Conservation (phyloP, 192 early-diverging fungal genomes). For the Ambispora gerdemannii region DNA sequence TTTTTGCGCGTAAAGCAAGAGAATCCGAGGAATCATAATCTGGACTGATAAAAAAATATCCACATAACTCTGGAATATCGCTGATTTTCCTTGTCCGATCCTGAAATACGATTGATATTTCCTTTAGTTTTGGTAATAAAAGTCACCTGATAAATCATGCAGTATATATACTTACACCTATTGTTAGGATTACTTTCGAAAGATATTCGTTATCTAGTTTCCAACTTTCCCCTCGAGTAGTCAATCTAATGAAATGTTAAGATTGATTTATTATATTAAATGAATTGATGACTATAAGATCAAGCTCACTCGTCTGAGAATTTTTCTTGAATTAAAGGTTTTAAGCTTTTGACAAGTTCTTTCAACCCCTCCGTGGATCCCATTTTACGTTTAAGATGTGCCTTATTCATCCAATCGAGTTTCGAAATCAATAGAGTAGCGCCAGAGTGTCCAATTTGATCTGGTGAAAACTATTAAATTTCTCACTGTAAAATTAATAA, state of each 20-base stretch:
- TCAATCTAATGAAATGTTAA: constrained; percentile 33
- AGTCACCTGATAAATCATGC: no score
- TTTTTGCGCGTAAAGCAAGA: constrained; percentile 34
- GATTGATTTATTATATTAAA: neutral
- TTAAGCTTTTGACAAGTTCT: constrained; percentile 41
- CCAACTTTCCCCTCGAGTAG: constrained; percentile 21
- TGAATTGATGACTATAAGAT: neutral
- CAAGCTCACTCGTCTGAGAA: constrained; percentile 33
- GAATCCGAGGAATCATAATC: constrained; percentile 45
- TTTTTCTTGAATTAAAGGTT: constrained; percentile 30
- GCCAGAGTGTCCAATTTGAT: constrained; percentile 57
- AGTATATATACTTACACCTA: constrained; percentile 36
- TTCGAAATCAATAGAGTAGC: constrained; percentile 66
- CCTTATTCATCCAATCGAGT: constrained; percentile 73
- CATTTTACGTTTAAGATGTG: constrained; percentile 52
- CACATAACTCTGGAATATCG: constrained; percentile 51
- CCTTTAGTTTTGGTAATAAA: neutral
- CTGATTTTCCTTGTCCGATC: constrained; percentile 56
- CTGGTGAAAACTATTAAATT: constrained; percentile 54
- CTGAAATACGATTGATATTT: constrained; percentile 16
- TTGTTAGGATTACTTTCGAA: constrained; percentile 41
- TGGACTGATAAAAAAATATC: constrained; percentile 55
- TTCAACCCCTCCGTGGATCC: constrained; percentile 42
- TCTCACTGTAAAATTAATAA: neutral
- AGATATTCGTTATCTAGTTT: constrained; percentile 42